These are phyloP conservation scores for Colletotrichum sp. DNA, from an alignment of 2,329 filamentous ascomycete species.

Conservation along the genomic window DNA sequence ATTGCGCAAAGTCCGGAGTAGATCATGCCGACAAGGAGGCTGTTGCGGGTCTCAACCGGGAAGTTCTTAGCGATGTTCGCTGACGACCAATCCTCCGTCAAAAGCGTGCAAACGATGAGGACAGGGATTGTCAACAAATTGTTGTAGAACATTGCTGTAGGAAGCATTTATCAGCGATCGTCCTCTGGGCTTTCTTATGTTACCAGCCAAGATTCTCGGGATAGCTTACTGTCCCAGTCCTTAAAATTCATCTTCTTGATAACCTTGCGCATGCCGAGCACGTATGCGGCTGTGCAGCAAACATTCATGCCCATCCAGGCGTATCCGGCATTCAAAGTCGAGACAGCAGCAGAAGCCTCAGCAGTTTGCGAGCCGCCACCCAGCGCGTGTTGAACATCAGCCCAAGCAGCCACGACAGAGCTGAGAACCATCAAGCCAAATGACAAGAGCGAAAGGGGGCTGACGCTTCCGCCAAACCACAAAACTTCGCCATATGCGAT, in stretches of 20 bases:
- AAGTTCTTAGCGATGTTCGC: constrained; percentile 88
- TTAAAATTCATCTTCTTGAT: constrained; percentile 99
- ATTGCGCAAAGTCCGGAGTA: constrained; percentile 92
- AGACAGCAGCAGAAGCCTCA: constrained; percentile 76
- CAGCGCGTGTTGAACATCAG: constrained; percentile 88
- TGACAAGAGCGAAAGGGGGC: constrained; percentile 83
- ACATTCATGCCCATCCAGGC: constrained; percentile 99
- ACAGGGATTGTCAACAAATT: constrained; percentile 96
- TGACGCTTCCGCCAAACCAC: constrained; percentile 96
- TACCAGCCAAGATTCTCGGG: not conserved
- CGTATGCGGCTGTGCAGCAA: constrained; percentile 87
- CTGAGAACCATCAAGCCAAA: constrained; percentile 97
- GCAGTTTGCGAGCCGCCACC: constrained; percentile 55
- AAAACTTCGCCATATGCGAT: constrained; percentile 98
- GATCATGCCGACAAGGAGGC: constrained; percentile 85
- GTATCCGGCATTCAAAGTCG: constrained; percentile 92
- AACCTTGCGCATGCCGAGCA: constrained; percentile 94
- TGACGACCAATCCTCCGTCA: constrained; percentile 91
- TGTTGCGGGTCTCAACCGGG: constrained; percentile 78
- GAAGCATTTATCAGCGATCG: constrained; percentile 26
- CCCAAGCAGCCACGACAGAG: constrained; percentile 94
- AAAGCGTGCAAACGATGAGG: constrained; percentile 78
- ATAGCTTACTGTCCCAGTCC: constrained; percentile 92
- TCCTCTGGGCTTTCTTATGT: not conserved
- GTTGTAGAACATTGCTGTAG: constrained; percentile 98